Percentiles rank a stretch among this genome's conserved stretches.
Conservation (phyloP, 345 rosid genomes). For the Rubroshorea leprosula region DNA sequence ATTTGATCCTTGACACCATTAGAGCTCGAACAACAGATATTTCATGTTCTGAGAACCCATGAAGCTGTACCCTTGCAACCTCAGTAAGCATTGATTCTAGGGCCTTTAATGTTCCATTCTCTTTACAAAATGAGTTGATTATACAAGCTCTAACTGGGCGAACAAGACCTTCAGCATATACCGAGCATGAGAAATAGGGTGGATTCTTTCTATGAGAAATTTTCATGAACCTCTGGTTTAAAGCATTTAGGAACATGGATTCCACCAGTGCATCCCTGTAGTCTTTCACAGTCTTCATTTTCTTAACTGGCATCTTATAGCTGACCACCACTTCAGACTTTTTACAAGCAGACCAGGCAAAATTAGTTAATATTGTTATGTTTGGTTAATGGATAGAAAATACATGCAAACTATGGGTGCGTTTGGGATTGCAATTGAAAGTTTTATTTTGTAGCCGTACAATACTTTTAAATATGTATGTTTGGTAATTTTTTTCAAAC, state of each 20-base stretch:
- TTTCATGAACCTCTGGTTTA: slow-evolving; percentile 85
- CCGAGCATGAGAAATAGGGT: slow-evolving; percentile 86
- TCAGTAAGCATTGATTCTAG: slow-evolving; percentile 84
- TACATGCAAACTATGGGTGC: no score
- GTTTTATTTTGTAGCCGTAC: no score
- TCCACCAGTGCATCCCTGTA: slow-evolving; percentile 74
- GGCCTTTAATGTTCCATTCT: slow-evolving; percentile 72
- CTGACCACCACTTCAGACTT: slow-evolving; percentile 89
- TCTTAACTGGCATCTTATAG: slow-evolving; percentile 67
- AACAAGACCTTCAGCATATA: slow-evolving; percentile 69
- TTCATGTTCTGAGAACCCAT: slow-evolving; percentile 93
- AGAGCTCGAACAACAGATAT: slow-evolving; percentile 75
- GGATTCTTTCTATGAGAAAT: slow-evolving; percentile 71
- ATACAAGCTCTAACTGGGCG: slow-evolving; percentile 70
- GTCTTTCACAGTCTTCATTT: slow-evolving; percentile 73
- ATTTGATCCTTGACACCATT: slow-evolving; percentile 83
- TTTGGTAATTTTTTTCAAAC: no score
- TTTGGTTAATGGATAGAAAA: not conserved
- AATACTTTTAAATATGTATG: no score
- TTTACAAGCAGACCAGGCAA: slow-evolving; percentile 20
- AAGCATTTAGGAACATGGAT: slow-evolving; percentile 76
- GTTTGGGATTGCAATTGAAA: no score
- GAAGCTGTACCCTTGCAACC: slow-evolving; percentile 84
- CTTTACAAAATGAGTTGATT: slow-evolving; percentile 77
- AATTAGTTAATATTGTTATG: not conserved